Base-by-base conservation (phyloP, 2,329 filamentous ascomycete species). In the Exophiala sp. region DNA sequence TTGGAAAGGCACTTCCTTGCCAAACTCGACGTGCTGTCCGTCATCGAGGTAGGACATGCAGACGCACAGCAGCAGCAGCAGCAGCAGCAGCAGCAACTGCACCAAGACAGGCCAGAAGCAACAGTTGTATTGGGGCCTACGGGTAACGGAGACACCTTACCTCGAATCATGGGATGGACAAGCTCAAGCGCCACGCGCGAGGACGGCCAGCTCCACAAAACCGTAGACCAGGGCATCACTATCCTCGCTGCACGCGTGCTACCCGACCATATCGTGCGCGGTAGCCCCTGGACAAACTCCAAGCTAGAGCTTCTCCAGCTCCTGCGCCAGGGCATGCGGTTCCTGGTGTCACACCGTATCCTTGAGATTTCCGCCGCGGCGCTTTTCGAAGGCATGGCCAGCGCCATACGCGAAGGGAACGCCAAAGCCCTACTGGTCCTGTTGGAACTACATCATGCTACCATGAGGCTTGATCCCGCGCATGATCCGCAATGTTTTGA, bases 361-460 rank as follows among this genome's bases (percentile, higher is more conserved):
- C 10, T 56, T 43, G 46, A 24, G 21, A 53, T 71, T 7, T 65
- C 70, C 2, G 64, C 61, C 1, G 56, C 60, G 2, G 61, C 62
- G 0, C 50, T 71, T 2, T 67, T 70, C n/a, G 53, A 66, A 22
- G 70, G 71, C 7, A 66, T 74, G 41, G 61, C 62, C 21, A 64
- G 60, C 2, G 71, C 72, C 8, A 65, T 74, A 8, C 23, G 59
- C 6, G 59, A 65, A 4, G 50, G 61, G 9, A 66, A 72, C 27
- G 23, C 50, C 2, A 46, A 52, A 3, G 67, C 66, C 0, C 60
- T 72, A 3, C 47, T 58, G 4, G 60, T 59, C 10, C 60, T 73
- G 4, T 61, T 72, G 14, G 69, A 69, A 43, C 56, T 72, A 63
- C 65, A 55, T 66, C 68, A 4, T 65, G 43, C 46, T n/a, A 14